Conservation (phyloP, 2,329 filamentous ascomycete species). For the Fusarium anthophilum region DNA sequence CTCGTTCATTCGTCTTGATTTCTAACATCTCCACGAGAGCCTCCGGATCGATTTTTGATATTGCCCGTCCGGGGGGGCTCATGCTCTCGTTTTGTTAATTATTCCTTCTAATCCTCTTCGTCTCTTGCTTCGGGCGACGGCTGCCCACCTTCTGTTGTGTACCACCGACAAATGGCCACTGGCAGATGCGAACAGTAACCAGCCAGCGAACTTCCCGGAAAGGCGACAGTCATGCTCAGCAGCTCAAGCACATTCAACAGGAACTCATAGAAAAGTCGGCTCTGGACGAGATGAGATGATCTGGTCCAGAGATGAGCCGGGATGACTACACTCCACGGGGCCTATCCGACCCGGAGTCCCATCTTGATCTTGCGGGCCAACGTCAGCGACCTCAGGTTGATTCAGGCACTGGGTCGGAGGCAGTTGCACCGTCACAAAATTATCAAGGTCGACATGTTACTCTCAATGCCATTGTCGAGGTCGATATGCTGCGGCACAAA, state of each 20-base stretch:
- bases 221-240: conserved; percentile 41
- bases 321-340: conserved; percentile 45
- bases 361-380: conserved; percentile 46
- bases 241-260: conserved; percentile 37
- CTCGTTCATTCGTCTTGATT: conserved; percentile 42
- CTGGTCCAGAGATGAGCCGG: conserved; percentile 44
- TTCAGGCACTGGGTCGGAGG: conserved; percentile 61
- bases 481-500: conserved; percentile 66
- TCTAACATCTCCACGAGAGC: conserved; percentile 41
- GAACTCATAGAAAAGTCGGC: conserved; percentile 39
- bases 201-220: conserved; percentile 25
- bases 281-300: conserved; percentile 44
- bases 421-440: conserved; percentile 58
- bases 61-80: conserved; percentile 33
- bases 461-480: conserved; percentile 59
- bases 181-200: conserved; percentile 36
- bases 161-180: conserved; percentile 38
- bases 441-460: conserved; percentile 59
- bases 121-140: conserved; percentile 32
- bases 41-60: conserved; percentile 39
- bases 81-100: conserved; percentile 29
- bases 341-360: conserved; percentile 45
- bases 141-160: conserved; percentile 38
- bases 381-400: conserved; percentile 58
- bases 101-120: conserved; percentile 27